phyloP scores from a whole-genome alignment of 2,329 filamentous ascomycete species.

The Botrytis tulipae region DNA sequence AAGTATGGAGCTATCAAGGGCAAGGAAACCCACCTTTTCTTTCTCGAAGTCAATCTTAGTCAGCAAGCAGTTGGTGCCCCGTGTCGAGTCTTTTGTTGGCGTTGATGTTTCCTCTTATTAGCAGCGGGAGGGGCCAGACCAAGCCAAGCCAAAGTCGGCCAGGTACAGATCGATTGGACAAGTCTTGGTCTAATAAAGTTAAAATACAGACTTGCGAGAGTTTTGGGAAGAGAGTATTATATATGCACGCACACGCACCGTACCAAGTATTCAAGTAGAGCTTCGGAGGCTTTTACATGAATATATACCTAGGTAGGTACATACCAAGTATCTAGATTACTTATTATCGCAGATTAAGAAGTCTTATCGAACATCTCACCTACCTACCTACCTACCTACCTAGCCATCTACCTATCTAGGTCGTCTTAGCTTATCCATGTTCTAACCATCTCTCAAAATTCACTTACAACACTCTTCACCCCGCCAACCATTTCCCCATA shows the following conservation, averaged over 20 bases:
- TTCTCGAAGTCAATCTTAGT: constrained; percentile 8
- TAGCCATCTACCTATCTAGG: no score
- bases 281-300: no score
- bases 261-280: no score
- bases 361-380: not conserved
- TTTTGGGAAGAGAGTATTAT: not conserved
- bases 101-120: not conserved
- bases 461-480: not conserved
- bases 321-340: not conserved
- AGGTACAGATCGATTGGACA: not conserved
- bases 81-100: not conserved
- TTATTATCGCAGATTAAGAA: not conserved
- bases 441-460: not conserved
- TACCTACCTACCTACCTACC: not conserved
- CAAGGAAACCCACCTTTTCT: constrained; percentile 12
- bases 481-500: constrained; percentile 9
- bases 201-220: not conserved
- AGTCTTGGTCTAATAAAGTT: not conserved
- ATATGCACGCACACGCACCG: not conserved
- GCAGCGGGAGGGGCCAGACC: constrained; percentile 6
- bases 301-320: not conserved
- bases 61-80: not conserved
- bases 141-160: not conserved
- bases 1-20: constrained; percentile 18
- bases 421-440: not conserved